Conservation (phyloP, 2,329 filamentous ascomycete genomes). For the Chaetothyriales sp. region DNA sequence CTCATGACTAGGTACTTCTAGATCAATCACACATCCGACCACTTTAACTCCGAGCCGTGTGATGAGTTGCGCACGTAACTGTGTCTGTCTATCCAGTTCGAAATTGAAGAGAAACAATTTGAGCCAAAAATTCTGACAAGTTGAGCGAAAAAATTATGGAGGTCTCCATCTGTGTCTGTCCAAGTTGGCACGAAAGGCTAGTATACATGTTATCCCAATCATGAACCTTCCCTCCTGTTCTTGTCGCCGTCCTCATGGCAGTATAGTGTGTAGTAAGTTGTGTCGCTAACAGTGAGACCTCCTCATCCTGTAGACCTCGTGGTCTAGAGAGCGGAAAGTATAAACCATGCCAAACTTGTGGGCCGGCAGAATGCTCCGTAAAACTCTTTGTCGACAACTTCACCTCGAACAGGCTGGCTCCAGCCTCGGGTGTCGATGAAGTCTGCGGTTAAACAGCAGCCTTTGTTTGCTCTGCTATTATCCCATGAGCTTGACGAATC, state of each 20-base stretch:
- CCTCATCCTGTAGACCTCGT: not conserved
- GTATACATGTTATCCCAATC: not conserved
- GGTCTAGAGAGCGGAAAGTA: not conserved
- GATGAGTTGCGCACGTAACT: too few species aligned
- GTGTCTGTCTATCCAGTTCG: too few species aligned
- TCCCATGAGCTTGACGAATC: not conserved
- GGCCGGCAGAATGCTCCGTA: not conserved
- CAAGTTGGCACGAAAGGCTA: not conserved
- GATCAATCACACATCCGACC: too few species aligned
- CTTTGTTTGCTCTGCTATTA: not conserved
- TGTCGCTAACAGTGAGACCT: not conserved
- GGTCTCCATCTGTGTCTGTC: not conserved
- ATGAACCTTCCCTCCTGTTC: not conserved
- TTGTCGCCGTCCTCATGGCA: not conserved
- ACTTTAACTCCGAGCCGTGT: too few species aligned
- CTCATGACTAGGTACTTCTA: too few species aligned
- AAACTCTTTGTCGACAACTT: not conserved
- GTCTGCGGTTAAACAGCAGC: not conserved
- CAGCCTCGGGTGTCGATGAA: not conserved
- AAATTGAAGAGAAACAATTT: too few species aligned
- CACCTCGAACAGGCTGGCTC: not conserved
- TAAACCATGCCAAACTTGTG: not conserved
- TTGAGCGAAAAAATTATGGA: too few species aligned
- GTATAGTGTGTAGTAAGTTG: not conserved
- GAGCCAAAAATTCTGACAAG: too few species aligned